Evolutionary conservation across 1,284 basidiomycete genomes (phyloP).

Genomic region (Inonotus obliquus): DNA sequence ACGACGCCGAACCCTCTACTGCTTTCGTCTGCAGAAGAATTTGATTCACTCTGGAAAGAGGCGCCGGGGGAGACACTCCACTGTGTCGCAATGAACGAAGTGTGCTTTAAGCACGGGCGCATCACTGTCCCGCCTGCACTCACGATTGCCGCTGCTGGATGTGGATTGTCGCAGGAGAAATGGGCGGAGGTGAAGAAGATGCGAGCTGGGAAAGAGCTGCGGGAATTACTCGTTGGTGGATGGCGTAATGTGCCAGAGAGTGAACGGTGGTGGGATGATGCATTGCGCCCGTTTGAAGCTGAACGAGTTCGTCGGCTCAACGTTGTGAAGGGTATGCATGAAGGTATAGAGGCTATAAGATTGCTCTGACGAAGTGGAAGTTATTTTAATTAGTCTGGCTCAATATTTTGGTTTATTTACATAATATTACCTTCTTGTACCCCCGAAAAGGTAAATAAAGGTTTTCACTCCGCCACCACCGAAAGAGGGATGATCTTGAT

Average conservation of each 20-base stretch:
- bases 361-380: no score
- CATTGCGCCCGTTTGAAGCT: constrained; percentile 10
- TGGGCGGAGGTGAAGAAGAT: constrained; percentile 3
- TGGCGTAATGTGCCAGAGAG: constrained; percentile 12
- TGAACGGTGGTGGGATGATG: constrained; percentile 19
- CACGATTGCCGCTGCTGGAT: constrained; percentile 51
- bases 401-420: neutral
- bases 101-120: constrained; percentile 72
- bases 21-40: constrained; percentile 3
- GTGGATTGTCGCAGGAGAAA: constrained; percentile 23
- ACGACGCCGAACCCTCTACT: constrained; percentile 25
- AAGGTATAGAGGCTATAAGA: constrained; percentile 10
- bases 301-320: constrained; percentile 8
- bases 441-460: no score
- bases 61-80: constrained; percentile 41
- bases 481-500: no score
- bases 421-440: no score
- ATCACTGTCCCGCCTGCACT: constrained; percentile 72
- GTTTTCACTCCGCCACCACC: no score
- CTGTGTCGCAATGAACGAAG: constrained; percentile 62
- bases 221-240: constrained; percentile 11
- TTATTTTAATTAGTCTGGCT: no score
- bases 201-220: neutral
- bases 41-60: constrained; percentile 13
- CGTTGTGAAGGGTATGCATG: constrained; percentile 7